Percentiles rank a stretch among this genome's conserved stretches.
phyloP scores from a whole-genome alignment of 257 asterid genomes.

The Primulina huaijiensis region DNA sequence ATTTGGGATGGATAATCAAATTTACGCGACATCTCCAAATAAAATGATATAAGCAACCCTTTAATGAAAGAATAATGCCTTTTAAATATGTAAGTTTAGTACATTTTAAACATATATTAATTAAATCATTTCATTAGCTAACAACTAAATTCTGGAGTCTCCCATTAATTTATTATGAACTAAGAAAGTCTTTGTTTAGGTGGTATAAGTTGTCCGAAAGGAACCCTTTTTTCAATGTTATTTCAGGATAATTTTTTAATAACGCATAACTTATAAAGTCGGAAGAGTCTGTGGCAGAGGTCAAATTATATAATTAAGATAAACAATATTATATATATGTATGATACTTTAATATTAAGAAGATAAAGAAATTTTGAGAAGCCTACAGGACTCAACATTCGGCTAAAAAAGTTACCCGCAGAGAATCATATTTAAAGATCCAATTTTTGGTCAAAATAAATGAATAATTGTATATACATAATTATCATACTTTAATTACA shows the following conservation, averaged over 20 bases:
- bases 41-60: neutral
- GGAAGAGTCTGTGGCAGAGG: slow-evolving; percentile 40
- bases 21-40: neutral
- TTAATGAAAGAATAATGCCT: neutral
- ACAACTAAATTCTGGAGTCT: neutral
- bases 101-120: no score
- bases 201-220: slow-evolving; percentile 36
- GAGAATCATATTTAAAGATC: neutral
- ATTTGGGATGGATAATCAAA: slow-evolving; percentile 24
- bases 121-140: no score
- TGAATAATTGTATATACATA: no score
- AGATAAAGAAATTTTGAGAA: neutral
- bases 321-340: slow-evolving; percentile 25
- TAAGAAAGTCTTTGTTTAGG: slow-evolving; percentile 54
- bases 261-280: slow-evolving; percentile 16
- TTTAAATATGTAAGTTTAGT: no score
- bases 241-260: slow-evolving; percentile 27
- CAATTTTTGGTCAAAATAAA: neutral
- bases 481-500: neutral
- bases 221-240: slow-evolving; percentile 31
- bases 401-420: neutral
- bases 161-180: slow-evolving; percentile 23
- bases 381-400: neutral
- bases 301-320: slow-evolving; percentile 44
- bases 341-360: no score